phyloP scores from a whole-genome alignment of 2,329 filamentous ascomycete species.

The Eutypella sp. region DNA sequence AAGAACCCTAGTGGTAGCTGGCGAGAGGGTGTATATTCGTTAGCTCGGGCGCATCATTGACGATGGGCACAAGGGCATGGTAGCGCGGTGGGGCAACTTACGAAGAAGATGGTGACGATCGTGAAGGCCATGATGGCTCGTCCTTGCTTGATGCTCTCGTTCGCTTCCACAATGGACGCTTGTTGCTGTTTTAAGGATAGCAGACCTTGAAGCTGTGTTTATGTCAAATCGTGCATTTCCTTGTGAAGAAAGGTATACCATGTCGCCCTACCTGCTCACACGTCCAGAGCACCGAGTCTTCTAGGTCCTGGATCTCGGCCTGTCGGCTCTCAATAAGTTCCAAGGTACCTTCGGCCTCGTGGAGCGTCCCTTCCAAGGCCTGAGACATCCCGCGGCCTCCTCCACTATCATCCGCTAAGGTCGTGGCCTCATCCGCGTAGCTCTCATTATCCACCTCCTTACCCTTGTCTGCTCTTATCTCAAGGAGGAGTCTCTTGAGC shows the following conservation, averaged over 20 bases:
- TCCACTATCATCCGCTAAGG: neutral
- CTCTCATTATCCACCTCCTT: too few relatives aligned
- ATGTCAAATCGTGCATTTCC: neutral
- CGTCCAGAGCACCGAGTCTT: conserved; percentile 3
- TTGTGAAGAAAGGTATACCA: neutral
- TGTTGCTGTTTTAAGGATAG: conserved; percentile 31
- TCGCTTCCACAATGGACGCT: conserved; percentile 28
- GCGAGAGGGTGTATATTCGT: neutral
- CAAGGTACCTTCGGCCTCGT: neutral
- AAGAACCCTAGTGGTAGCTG: conserved; percentile 33
- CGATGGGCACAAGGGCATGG: neutral
- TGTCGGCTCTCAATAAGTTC: conserved; percentile 1
- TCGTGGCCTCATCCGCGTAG: too few relatives aligned
- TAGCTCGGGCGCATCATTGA: too few relatives aligned
- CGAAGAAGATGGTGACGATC: conserved; percentile 31
- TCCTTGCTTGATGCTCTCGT: conserved; percentile 26
- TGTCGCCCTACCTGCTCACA: conserved; percentile 18
- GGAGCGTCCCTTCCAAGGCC: neutral
- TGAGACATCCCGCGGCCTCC: neutral
- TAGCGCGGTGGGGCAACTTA: conserved; percentile 8
- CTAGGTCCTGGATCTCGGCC: conserved; percentile 2
- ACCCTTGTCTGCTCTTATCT: conserved; percentile 4
- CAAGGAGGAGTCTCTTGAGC: conserved; percentile 1
- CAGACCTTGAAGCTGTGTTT: conserved; percentile 21
- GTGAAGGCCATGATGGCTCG: conserved; percentile 30